These are phyloP conservation scores for Cryptococcus sp. DNA, from an alignment of 1,284 basidiomycete species.

Conservation along the genomic window DNA sequence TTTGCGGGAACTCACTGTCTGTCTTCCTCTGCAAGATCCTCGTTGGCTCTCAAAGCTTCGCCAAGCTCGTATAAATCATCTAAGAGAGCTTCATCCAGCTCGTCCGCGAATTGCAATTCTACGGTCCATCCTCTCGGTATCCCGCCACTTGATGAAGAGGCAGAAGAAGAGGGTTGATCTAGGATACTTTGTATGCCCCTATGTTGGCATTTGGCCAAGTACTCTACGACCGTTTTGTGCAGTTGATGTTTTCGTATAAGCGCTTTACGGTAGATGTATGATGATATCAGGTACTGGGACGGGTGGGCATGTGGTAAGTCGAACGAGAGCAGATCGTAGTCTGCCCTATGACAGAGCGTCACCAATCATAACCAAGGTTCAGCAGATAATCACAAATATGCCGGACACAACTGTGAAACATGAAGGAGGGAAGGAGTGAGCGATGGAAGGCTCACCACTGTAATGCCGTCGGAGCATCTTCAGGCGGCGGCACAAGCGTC, in stretches of 20 bases:
- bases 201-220: conserved; percentile 67
- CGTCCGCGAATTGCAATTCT: conserved; percentile 88
- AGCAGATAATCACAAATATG: too few relatives aligned
- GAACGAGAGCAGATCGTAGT: conserved; percentile 79
- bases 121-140: conserved; percentile 83
- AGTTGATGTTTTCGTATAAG: conserved; percentile 95
- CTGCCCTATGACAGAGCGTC: conserved; percentile 22
- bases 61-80: conserved; percentile 92
- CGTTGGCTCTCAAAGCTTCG: conserved; percentile 60
- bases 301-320: conserved; percentile 60
- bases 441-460: conserved; percentile 42
- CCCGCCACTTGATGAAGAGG: conserved; percentile 45
- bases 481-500: conserved; percentile 30
- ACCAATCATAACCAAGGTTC: too few relatives aligned
- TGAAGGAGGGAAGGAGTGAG: background rate
- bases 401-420: too few relatives aligned
- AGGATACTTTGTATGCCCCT: conserved; percentile 24
- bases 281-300: conserved; percentile 66
- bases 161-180: background rate
- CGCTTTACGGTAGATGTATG: conserved; percentile 87
- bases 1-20: conserved; percentile 55
- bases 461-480: conserved; percentile 41
- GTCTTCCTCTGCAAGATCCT: conserved; percentile 33
- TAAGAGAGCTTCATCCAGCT: conserved; percentile 88
- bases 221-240: conserved; percentile 71